Evolutionary conservation across 1,284 basidiomycete species (phyloP), one percentile per base, ranked within the genome.

Genomic region (Sporisorium graminicola): DNA sequence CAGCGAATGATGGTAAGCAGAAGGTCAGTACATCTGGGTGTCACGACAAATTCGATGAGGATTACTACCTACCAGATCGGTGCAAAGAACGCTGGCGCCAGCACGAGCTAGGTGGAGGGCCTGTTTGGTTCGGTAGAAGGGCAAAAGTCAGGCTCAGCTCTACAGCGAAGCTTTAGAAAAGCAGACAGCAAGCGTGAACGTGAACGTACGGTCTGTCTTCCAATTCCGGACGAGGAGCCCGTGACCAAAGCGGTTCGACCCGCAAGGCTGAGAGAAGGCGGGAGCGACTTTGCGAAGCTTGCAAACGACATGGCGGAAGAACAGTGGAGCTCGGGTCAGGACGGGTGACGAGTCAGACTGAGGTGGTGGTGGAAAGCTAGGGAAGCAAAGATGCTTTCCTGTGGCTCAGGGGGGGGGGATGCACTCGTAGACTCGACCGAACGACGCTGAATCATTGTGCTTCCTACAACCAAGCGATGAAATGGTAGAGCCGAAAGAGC

Each of bases 231-330:
- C 7, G 71, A 71, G 4, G 66, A 68, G 53, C 75, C 75, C 3
- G 75, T 78, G 55, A 78, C 37, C 47, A 78, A 58, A 3, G 66
- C 75, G 3, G 75, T 74, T 18, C 71, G 63, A 5, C 69, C 69
- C 2, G 35, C 63, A 10, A 78, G 72, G 53, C 72, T 75, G 40
- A 78, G 64, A 1, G 75, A 78, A 16, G 64, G 65, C 8, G 75
- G 75, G n/a, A 78, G 75, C 46, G 75, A 51, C 8, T 67, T 68
- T 16, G 71, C 66, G 43, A 75, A 78, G 18, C 53, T 46, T 42
- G 63, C 66, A 43, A 78, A 78, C 16, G 75, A 78, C 75, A 75
- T 78, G 35, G 42, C 42, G 44, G 27, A 37, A 20, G 29, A 22
- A 14, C 6, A 2, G 26, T 24, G 8, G 47, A 50, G 24, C 12